A percentile compares a stretch with the other conserved stretches of the same genome.
These are phyloP conservation scores for Dunaliella primolecta DNA, from an alignment of 139 green algal species.

Conservation along the genomic window DNA sequence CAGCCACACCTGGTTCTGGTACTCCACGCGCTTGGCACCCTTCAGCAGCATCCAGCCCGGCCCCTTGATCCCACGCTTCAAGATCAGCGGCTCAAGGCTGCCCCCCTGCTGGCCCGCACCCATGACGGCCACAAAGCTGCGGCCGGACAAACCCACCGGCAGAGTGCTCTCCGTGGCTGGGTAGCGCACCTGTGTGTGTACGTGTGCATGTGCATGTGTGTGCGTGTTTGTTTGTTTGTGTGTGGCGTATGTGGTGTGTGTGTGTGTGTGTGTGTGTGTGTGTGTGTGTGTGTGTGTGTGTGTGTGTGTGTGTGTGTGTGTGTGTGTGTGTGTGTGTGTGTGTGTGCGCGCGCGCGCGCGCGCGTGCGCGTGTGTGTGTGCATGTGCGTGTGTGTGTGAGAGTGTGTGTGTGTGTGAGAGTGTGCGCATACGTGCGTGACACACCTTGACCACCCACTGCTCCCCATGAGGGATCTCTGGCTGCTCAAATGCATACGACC, in stretches of 20 bases:
- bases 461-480: conserved; percentile 63
- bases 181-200: conserved; percentile 56
- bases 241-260: too few relatives aligned
- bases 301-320: too few relatives aligned
- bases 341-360: too few relatives aligned
- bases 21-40: conserved; percentile 34
- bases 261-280: too few relatives aligned
- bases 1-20: conserved; percentile 26
- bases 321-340: too few relatives aligned
- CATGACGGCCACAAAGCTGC: conserved; percentile 49
- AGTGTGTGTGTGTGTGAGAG: too few relatives aligned
- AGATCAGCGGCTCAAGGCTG: conserved; percentile 79
- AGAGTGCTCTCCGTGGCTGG: conserved; percentile 58
- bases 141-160: conserved; percentile 48
- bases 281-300: too few relatives aligned
- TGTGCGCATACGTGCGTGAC: too few relatives aligned
- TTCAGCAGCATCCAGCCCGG: conserved; percentile 81
- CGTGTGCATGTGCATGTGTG: too few relatives aligned
- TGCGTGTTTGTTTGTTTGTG: too few relatives aligned
- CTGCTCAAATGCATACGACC: conserved; percentile 93
- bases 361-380: too few relatives aligned
- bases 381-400: too few relatives aligned
- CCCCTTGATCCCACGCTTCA: conserved; percentile 93
- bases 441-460: conserved; percentile 93
- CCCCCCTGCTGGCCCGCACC: conserved; percentile 56